Evolutionary conservation across 805 yeast genomes (phyloP), one percentile per base, ranked within the genome.

Genomic region (Kodamaea sagamina): DNA sequence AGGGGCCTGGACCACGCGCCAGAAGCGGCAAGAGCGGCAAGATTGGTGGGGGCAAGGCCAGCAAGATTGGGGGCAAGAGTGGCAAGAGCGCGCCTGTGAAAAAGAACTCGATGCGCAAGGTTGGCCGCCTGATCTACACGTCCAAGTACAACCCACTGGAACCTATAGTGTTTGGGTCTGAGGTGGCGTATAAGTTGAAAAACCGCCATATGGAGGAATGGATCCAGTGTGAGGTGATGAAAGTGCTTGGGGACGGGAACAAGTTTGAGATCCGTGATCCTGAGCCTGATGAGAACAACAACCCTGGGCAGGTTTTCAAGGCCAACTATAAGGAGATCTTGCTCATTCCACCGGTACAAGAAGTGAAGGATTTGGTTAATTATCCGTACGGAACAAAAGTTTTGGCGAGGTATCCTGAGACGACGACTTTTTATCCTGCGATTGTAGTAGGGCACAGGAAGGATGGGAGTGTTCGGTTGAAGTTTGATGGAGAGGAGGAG

Each of bases 401-500:
- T 3, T 70, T 93, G 46, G 99, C 97, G 0, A 75, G 95, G 55
- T 93, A 93, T 56, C 99, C 99, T 1, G 99, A 93, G 53, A 93
- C 99, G 0, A 93, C 99, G 0, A 90, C 98, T 0, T 93, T 93
- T 55, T 93, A 93, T 56, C 88, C 95, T 3, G 99, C 99, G 0
- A 87, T 86, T 39, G 97, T 93, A 2, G 82, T 82, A 17, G 90
- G 95, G 0, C 74, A 78, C 36, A 81, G 79, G 41, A 73, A 86
- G 50, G 90, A 84, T 49, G 89, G 90, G 0, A 77, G 75, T 9
- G 92, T 95, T 49, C 68, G 89, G 50, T 71, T 93, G 43, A 79
- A 80, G 55, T 93, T 93, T 57, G 98, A 92, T 52, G 99, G 98
- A 7, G 99, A 93, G 61, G 99, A 93, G 59, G 99, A 93, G 55